Conservation (phyloP, 2,329 filamentous ascomycete genomes). For the Paraphaeosphaeria sporulosa region DNA sequence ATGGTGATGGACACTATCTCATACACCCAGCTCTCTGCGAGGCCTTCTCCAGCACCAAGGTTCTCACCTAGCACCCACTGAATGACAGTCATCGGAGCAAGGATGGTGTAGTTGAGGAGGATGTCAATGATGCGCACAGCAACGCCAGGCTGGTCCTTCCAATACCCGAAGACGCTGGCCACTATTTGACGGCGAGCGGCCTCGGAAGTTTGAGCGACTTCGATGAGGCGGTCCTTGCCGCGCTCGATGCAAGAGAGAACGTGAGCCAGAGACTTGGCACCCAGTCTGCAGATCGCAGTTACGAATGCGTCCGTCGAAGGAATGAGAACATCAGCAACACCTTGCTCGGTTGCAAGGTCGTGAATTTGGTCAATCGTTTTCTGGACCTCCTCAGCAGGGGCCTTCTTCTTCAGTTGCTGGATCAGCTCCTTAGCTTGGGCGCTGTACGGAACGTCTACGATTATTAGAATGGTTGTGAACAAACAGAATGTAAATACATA, state of each 20-base stretch:
- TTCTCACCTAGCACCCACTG: slow-evolving; percentile 84
- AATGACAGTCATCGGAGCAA: slow-evolving; percentile 83
- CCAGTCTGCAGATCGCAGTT: slow-evolving; percentile 90
- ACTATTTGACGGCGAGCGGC: slow-evolving; percentile 87
- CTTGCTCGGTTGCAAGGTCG: slow-evolving; percentile 73
- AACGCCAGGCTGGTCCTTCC: slow-evolving; percentile 89
- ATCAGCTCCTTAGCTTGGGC: slow-evolving; percentile 85
- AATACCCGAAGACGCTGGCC: slow-evolving; percentile 88
- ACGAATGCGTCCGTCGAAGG: slow-evolving; percentile 93
- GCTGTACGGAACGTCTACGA: slow-evolving; percentile 77
- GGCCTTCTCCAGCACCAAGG: slow-evolving; percentile 68
- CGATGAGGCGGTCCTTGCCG: slow-evolving; percentile 85
- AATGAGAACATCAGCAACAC: slow-evolving; percentile 76
- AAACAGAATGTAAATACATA: slow-evolving; percentile 53
- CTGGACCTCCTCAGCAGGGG: slow-evolving; percentile 85
- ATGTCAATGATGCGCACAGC: slow-evolving; percentile 95
- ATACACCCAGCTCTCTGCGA: slow-evolving; percentile 80
- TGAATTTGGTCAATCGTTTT: slow-evolving; percentile 82
- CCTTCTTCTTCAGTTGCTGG: slow-evolving; percentile 81
- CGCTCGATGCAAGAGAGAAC: slow-evolving; percentile 95
- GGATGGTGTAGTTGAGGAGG: slow-evolving; percentile 94
- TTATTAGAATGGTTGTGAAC: background rate
- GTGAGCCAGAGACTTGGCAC: slow-evolving; percentile 94
- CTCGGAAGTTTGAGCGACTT: slow-evolving; percentile 77
- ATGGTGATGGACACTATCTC: slow-evolving; percentile 91